These are phyloP conservation scores for Coniochaeta prunicola DNA, from an alignment of 2,329 filamentous ascomycete genomes.

Conservation along the genomic window DNA sequence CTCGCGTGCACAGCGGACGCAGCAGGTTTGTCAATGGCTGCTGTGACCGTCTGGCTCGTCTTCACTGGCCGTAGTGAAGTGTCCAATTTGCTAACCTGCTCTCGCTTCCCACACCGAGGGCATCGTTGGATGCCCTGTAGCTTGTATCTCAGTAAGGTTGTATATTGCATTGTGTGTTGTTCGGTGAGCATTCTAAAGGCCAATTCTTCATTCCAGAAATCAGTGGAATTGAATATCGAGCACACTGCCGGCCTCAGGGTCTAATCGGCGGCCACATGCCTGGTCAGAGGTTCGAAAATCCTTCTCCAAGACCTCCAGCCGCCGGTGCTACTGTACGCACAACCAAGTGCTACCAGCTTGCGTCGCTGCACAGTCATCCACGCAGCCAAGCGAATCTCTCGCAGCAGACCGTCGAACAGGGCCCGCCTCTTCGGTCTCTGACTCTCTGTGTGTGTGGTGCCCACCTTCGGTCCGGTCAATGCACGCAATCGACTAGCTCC, in stretches of 20 bases:
- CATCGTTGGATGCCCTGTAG: neutral
- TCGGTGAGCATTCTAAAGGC: too few species aligned
- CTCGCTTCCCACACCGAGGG: neutral
- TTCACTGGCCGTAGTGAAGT: neutral
- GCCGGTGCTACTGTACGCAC: neutral
- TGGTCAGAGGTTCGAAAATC: too few species aligned
- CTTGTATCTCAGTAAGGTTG: too few species aligned
- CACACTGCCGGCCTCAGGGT: neutral
- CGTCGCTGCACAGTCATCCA: neutral
- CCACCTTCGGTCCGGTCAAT: conserved; percentile 12
- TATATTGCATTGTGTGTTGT: too few species aligned
- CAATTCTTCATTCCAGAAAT: too few species aligned
- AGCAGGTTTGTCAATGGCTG: neutral
- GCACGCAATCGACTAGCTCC: conserved; percentile 15
- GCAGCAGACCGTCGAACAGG: neutral
- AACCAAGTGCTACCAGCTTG: neutral
- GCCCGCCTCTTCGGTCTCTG: neutral
- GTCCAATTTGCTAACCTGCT: neutral
- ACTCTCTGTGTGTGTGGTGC: too few species aligned
- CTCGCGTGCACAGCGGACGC: neutral
- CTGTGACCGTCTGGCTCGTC: neutral
- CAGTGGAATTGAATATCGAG: neutral
- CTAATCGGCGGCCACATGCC: too few species aligned
- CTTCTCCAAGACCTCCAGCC: neutral
- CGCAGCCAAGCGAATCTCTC: neutral